A percentile compares a stretch with the other conserved stretches of the same genome.
Conservation (phyloP, 345 rosid species). For the Populus davidiana region DNA sequence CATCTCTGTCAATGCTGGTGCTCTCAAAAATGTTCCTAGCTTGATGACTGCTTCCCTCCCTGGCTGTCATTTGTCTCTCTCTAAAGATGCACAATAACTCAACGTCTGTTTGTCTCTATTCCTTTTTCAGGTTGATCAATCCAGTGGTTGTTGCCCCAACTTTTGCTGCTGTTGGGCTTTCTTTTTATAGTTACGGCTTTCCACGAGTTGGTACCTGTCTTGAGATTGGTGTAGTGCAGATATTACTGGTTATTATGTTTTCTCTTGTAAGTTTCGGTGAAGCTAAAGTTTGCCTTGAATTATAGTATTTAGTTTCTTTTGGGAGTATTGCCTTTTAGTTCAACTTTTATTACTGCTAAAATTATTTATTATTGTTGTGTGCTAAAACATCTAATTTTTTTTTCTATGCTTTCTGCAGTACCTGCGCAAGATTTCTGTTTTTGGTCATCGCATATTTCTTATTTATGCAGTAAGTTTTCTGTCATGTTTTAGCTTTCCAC, state of each 20-base stretch:
- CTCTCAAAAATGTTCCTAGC: too few relatives aligned
- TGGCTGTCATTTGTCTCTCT: neutral
- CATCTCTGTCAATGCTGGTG: too few relatives aligned
- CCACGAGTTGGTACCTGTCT: constrained; percentile 86
- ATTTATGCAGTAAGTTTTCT: constrained; percentile 72
- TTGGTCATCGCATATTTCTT: constrained; percentile 90
- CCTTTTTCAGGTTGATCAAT: constrained; percentile 68
- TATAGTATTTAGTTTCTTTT: neutral
- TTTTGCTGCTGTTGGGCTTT: constrained; percentile 95
- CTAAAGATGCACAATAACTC: neutral
- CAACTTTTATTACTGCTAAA: neutral
- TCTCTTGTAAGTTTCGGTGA: constrained; percentile 71
- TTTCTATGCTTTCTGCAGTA: constrained; percentile 54
- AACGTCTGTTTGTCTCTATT: constrained; percentile 8
- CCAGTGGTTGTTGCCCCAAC: constrained; percentile 99
- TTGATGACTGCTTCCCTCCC: too few relatives aligned
- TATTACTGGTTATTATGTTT: constrained; percentile 73
- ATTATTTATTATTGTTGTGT: constrained; percentile 1
- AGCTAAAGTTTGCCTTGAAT: constrained; percentile 5
- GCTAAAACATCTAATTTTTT: constrained; percentile 10
- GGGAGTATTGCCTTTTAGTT: neutral
- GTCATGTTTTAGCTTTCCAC: neutral
- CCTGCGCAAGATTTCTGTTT: constrained; percentile 83
- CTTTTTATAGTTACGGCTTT: constrained; percentile 91
- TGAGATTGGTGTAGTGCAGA: constrained; percentile 83